phyloP scores from a whole-genome alignment of 805 yeast genomes.

The Candida ortonii region DNA sequence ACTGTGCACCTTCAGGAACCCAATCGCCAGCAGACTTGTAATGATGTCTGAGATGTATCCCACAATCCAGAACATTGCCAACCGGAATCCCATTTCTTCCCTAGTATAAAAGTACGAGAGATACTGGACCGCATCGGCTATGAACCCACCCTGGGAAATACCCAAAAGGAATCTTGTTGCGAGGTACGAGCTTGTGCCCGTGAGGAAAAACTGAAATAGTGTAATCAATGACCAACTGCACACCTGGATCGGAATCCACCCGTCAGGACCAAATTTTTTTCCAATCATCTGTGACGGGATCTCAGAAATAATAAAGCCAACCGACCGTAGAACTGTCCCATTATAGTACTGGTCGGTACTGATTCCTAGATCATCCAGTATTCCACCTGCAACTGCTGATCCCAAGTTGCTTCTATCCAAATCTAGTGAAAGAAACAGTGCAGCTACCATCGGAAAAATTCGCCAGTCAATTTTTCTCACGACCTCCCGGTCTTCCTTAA shows the following conservation, averaged over 20 bases:
- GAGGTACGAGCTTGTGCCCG: slow-evolving; percentile 27
- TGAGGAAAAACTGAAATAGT: slow-evolving; percentile 32
- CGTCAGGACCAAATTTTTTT: slow-evolving; percentile 55
- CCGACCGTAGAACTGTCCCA: slow-evolving; percentile 44
- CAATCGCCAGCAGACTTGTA: slow-evolving; percentile 49
- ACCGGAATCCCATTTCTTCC: slow-evolving; percentile 42
- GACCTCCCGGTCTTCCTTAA: slow-evolving; percentile 13
- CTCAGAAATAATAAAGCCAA: slow-evolving; percentile 52
- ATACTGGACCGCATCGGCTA: slow-evolving; percentile 35
- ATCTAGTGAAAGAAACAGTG: slow-evolving; percentile 54
- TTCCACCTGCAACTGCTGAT: slow-evolving; percentile 54
- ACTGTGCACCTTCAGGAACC: slow-evolving; percentile 38
- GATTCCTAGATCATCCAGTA: slow-evolving; percentile 46
- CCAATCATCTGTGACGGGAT: slow-evolving; percentile 61
- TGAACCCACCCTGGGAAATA: slow-evolving; percentile 36
- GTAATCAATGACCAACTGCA: slow-evolving; percentile 51
- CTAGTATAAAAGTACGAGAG: slow-evolving; percentile 37
- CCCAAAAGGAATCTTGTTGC: slow-evolving; percentile 34
- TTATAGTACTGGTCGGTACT: slow-evolving; percentile 53
- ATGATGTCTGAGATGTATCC: slow-evolving; percentile 40
- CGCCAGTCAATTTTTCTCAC: slow-evolving; percentile 14
- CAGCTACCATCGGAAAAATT: slow-evolving; percentile 13
- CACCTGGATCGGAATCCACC: slow-evolving; percentile 55
- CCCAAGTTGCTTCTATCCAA: slow-evolving; percentile 52
- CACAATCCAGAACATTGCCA: slow-evolving; percentile 45